Conservation (phyloP, 805 yeast genomes). For the Wickerhamomyces subpelliculosus region DNA sequence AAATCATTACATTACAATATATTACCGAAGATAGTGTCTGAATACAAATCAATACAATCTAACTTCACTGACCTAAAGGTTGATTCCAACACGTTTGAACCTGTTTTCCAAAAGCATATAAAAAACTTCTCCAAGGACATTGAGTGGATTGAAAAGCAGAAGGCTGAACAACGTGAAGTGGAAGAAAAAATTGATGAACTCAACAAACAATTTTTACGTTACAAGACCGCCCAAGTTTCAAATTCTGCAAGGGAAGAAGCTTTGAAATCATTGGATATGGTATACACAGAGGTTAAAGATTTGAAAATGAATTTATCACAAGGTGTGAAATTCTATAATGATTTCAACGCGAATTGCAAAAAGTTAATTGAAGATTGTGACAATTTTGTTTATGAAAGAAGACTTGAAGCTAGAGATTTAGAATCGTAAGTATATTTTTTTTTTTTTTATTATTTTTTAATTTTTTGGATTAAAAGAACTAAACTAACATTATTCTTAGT, state of each 20-base stretch:
- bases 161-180: conserved; percentile 29
- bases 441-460: not conserved
- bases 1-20: conserved; percentile 42
- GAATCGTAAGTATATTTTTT: conserved; percentile 26
- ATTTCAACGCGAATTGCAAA: conserved; percentile 42
- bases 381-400: conserved; percentile 41
- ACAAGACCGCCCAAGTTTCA: conserved; percentile 10
- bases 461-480: too few species aligned
- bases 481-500: conserved; percentile 5
- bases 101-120: conserved; percentile 35
- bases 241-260: conserved; percentile 34
- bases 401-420: conserved; percentile 46
- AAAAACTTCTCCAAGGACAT: conserved; percentile 44
- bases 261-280: conserved; percentile 38
- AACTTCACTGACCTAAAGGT: conserved; percentile 12
- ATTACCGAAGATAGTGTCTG: conserved; percentile 45
- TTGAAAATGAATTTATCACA: conserved; percentile 54
- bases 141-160: conserved; percentile 36
- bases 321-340: conserved; percentile 66
- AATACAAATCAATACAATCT: conserved; percentile 29
- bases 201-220: conserved; percentile 22
- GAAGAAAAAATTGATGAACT: conserved; percentile 31
- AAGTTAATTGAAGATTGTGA: conserved; percentile 42
- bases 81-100: conserved; percentile 29
- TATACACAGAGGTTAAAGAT: conserved; percentile 30